Conservation (phyloP, 805 yeast species). For the Huiozyma naganishii region DNA sequence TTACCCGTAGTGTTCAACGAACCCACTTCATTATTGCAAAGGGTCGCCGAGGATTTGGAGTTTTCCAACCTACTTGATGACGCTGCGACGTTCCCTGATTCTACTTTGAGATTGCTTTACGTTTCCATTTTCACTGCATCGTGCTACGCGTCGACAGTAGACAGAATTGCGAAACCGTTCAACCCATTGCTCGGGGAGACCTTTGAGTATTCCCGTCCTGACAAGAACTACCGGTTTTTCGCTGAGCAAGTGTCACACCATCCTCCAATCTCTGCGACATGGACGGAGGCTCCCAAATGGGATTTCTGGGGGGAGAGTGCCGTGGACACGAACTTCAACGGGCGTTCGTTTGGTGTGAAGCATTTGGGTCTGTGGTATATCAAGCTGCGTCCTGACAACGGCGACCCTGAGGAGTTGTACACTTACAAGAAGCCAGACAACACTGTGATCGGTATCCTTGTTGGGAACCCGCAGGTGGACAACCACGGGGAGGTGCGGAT, state of each 20-base stretch:
- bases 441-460: slow-evolving; percentile 86
- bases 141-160: slow-evolving; percentile 84
- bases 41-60: slow-evolving; percentile 92
- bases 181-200: slow-evolving; percentile 94
- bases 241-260: slow-evolving; percentile 95
- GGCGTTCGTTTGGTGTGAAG: slow-evolving; percentile 85
- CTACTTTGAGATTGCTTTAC: slow-evolving; percentile 72
- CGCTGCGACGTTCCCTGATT: slow-evolving; percentile 65
- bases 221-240: slow-evolving; percentile 69
- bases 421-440: slow-evolving; percentile 90
- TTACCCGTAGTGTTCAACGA: slow-evolving; percentile 96
- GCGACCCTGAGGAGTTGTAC: slow-evolving; percentile 53
- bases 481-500: slow-evolving; percentile 89
- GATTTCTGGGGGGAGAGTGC: slow-evolving; percentile 90
- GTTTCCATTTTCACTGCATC: slow-evolving; percentile 91
- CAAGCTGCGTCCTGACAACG: slow-evolving; percentile 62
- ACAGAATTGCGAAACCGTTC: slow-evolving; percentile 92
- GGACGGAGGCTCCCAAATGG: slow-evolving; percentile 82
- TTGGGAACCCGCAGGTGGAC: slow-evolving; percentile 90
- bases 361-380: slow-evolving; percentile 89
- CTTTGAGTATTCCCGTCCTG: slow-evolving; percentile 83
- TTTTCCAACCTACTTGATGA: slow-evolving; percentile 66
- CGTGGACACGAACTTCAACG: slow-evolving; percentile 80
- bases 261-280: slow-evolving; percentile 88
- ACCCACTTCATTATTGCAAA: slow-evolving; percentile 82